Base-by-base conservation (phyloP, 305 asterid genomes). In the Fraxinus greggii region DNA sequence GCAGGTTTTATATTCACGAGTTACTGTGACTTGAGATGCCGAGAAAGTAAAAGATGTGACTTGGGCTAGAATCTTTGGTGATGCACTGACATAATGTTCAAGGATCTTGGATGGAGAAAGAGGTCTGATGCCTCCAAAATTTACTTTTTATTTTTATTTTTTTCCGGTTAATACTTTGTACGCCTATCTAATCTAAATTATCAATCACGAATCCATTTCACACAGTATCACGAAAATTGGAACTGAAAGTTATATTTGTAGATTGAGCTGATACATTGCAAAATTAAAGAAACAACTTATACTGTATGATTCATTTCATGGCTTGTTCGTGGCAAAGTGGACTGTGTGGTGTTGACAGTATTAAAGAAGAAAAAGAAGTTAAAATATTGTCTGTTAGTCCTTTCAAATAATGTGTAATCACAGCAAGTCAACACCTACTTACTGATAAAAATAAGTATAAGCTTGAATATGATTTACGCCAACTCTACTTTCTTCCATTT, bases 51-150 rank as follows among this genome's bases (percentile, higher is more conserved):
- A 8, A 65, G 8, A 61, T 15, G 75, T 5, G 40, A 69, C 23
- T 69, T 28, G 32, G 69, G 69, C 13, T 21, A 63, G 72, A 63
- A 63, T 63, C 72, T 7, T 63, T 63, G 15, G 80, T 51, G 70
- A 67, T 17, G 12, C 70, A 76, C 72, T 61, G 28, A 24, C 13
- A 21, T 28, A 8, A 67, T 3, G 7, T 67, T 54, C 29, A 29
- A 77, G 61, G 75, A 78, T 78, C 35, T 77, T 33, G 17, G 81
- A 61, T 78, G 26, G 48, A 7, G 19, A 78, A 35, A 63, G 75
- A 35, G 75, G 81, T 15, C 21, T 0, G 0, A 15, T 48, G 56
- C 19, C 56, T 45, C 19, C 56, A 45, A 45, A 45, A 45, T 45
- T 45, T 45, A 45, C 5, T 13, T 45, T 10, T 42, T 13, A 2